Evolutionary conservation across 2,329 filamentous ascomycete species (phyloP).

Genomic region (Triangularia setosa): DNA sequence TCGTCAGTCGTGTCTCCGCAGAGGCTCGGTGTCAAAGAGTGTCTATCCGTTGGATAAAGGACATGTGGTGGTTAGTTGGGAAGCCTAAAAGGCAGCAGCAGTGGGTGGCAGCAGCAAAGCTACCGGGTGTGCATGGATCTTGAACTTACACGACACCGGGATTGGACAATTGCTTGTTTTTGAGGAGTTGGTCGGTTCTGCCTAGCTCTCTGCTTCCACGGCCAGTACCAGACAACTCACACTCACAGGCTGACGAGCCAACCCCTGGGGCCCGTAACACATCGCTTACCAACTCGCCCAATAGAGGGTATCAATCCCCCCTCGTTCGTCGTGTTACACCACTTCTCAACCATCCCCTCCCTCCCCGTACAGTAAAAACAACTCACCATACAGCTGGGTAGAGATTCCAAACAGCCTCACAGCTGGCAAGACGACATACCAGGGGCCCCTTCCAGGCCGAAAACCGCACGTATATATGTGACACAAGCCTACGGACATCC

Average conservation of each 20-base stretch:
- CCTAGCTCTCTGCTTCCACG: no score
- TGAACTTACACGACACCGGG: not conserved
- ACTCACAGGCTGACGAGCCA: no score
- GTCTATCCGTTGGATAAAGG: not conserved
- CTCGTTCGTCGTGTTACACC: not conserved
- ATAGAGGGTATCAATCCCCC: no score
- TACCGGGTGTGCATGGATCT: not conserved
- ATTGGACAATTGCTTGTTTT: constrained; percentile 1
- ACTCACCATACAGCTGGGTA: not conserved
- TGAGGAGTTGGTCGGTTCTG: no score
- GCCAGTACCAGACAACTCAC: no score
- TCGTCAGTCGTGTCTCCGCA: not conserved
- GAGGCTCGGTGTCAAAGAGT: not conserved
- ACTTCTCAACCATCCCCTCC: not conserved
- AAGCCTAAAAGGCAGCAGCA: not conserved
- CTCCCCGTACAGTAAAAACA: not conserved
- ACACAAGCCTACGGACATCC: no score
- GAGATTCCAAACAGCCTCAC: no score
- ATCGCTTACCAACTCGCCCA: no score
- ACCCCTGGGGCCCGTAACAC: no score
- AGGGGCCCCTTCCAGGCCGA: no score
- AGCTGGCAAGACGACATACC: no score
- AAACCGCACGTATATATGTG: no score
- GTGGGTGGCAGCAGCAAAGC: not conserved
- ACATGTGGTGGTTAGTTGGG: not conserved